A percentile compares a stretch with the other conserved stretches of the same genome.
Evolutionary conservation across 495 filamentous ascomycete genomes (phyloP).

Genomic region (Trichocladium uniseriatum): DNA sequence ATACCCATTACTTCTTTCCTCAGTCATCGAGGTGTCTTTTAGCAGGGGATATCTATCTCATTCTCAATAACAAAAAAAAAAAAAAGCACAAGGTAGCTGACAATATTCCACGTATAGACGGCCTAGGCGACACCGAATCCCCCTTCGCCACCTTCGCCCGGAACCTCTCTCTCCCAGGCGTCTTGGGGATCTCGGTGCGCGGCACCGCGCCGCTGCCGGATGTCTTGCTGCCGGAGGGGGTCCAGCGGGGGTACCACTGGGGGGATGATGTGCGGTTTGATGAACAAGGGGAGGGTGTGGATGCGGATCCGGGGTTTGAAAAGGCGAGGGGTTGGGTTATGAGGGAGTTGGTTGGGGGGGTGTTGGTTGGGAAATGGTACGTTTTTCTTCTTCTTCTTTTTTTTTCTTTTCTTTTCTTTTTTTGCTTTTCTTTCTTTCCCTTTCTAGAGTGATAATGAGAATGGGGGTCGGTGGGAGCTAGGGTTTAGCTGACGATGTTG

Average conservation of each 20-base stretch:
- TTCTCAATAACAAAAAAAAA: too few relatives aligned
- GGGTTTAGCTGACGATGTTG: neutral
- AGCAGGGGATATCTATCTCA: too few relatives aligned
- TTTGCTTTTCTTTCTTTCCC: neutral
- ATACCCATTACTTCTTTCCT: too few relatives aligned
- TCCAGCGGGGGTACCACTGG: constrained; percentile 60
- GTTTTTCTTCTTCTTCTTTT: neutral
- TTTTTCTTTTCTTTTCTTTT: neutral
- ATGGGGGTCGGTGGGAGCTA: neutral
- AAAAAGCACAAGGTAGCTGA: too few relatives aligned
- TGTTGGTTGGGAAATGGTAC: constrained; percentile 51
- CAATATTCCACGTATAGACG: constrained; percentile 48
- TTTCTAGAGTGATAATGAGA: too few relatives aligned
- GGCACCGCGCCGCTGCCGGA: constrained; percentile 67
- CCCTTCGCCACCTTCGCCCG: constrained; percentile 63
- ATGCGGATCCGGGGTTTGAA: constrained; percentile 70
- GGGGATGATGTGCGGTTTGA: constrained; percentile 74
- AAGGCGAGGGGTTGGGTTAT: constrained; percentile 43
- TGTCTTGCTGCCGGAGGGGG: constrained; percentile 34
- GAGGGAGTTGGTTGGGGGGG: constrained; percentile 48
- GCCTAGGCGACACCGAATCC: constrained; percentile 67
- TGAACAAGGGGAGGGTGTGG: constrained; percentile 53
- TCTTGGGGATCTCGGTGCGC: constrained; percentile 64
- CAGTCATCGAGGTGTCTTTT: too few relatives aligned
- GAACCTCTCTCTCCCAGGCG: constrained; percentile 72